Conservation (phyloP, 202 grass and related monocot genomes). For the Setaria viridis region DNA sequence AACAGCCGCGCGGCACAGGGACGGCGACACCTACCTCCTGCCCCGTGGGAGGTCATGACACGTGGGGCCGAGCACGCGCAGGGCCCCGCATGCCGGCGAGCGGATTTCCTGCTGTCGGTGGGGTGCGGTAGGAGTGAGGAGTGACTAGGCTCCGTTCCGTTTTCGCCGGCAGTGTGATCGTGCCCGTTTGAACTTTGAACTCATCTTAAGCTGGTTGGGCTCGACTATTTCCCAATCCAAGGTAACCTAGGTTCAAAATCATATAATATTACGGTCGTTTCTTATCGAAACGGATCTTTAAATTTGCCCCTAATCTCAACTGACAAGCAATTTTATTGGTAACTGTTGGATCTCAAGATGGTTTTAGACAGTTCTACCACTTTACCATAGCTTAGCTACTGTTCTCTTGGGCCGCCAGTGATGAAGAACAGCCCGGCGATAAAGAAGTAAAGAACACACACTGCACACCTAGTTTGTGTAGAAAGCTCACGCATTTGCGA, state of each 20-base stretch:
- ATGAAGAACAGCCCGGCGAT: too few species aligned
- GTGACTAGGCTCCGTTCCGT: neutral
- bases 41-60: neutral
- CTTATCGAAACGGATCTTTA: too few species aligned
- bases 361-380: neutral
- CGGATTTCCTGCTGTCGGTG: conserved; percentile 42
- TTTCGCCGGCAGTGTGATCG: neutral
- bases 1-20: neutral
- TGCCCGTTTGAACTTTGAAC: neutral
- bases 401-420: neutral
- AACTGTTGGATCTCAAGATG: neutral
- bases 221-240: neutral
- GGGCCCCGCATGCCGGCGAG: conserved; percentile 17
- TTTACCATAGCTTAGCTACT: neutral
- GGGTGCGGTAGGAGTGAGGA: neutral
- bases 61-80: accelerated
- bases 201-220: neutral
- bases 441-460: neutral
- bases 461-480: neutral
- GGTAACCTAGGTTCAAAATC: too few species aligned
- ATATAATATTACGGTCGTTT: too few species aligned
- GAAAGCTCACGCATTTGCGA: neutral
- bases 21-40: neutral
- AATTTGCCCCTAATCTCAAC: neutral
- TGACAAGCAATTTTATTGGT: neutral